These are phyloP conservation scores for Ramalina peruviana DNA, from an alignment of 495 filamentous ascomycete species.

Conservation along the genomic window DNA sequence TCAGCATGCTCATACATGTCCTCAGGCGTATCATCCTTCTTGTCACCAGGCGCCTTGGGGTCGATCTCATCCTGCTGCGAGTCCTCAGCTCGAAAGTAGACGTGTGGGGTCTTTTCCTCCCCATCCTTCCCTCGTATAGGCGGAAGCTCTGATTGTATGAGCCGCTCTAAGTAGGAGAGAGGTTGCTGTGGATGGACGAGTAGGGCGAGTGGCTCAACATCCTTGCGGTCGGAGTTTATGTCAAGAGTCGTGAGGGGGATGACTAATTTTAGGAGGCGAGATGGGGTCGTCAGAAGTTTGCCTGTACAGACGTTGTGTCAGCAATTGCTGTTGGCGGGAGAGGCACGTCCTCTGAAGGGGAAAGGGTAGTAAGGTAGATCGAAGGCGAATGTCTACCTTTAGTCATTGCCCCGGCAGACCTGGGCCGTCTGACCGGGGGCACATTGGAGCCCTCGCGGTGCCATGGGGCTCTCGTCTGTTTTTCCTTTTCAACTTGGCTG, in stretches of 20 bases:
- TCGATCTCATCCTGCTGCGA: constrained; percentile 45
- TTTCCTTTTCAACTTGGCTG: constrained; percentile 33
- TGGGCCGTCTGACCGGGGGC: constrained; percentile 35
- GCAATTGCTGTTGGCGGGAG: too few species aligned
- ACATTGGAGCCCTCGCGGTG: constrained; percentile 50
- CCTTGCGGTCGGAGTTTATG: constrained; percentile 42
- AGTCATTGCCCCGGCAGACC: constrained; percentile 40
- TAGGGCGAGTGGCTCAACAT: constrained; percentile 71
- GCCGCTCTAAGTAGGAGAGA: constrained; percentile 76
- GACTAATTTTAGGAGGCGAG: constrained; percentile 76
- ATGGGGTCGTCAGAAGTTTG: constrained; percentile 82
- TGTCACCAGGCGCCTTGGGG: constrained; percentile 20
- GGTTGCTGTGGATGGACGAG: constrained; percentile 88
- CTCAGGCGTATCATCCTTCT: constrained; percentile 11
- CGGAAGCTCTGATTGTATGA: constrained; percentile 82
- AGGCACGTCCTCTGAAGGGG: too few species aligned
- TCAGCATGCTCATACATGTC: constrained; percentile 23
- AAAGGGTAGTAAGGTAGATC: background rate
- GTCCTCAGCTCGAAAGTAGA: constrained; percentile 74
- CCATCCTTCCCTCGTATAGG: constrained; percentile 44
- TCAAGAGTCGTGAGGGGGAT: constrained; percentile 57
- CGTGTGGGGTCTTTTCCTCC: constrained; percentile 50
- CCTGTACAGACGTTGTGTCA: constrained; percentile 30
- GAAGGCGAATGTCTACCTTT: constrained; percentile 36
- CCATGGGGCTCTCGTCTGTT: constrained; percentile 48